These are phyloP conservation scores for Galerina marginata DNA, from an alignment of 768 basidiomycete genomes.

Conservation along the genomic window DNA sequence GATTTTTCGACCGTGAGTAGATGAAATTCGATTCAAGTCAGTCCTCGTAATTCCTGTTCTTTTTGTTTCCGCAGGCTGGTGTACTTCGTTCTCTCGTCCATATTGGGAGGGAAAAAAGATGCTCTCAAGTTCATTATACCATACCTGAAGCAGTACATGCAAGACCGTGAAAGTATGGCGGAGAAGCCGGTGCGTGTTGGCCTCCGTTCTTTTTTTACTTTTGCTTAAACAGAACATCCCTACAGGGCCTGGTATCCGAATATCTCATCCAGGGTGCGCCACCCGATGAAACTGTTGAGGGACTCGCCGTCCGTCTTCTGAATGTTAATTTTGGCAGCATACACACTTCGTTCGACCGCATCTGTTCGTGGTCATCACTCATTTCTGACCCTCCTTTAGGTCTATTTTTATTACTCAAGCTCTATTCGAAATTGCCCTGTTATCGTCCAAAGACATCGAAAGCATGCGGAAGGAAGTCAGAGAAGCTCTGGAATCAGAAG, in stretches of 20 bases:
- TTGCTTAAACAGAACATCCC: slow-evolving; percentile 1
- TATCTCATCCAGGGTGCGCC: slow-evolving; percentile 34
- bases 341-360: slow-evolving; percentile 39
- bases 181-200: slow-evolving; percentile 31
- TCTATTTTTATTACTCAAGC: slow-evolving; percentile 43
- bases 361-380: neutral
- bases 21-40: neutral
- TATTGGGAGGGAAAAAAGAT: slow-evolving; percentile 40
- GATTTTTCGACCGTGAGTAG: slow-evolving; percentile 35
- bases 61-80: slow-evolving; percentile 27
- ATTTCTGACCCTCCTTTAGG: slow-evolving; percentile 18
- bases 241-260: slow-evolving; percentile 32
- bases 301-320: slow-evolving; percentile 40
- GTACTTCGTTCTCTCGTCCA: slow-evolving; percentile 35
- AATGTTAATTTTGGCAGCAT: slow-evolving; percentile 47
- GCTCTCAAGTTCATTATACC: slow-evolving; percentile 35
- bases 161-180: slow-evolving; percentile 25
- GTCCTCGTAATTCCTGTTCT: neutral
- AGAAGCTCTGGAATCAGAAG: slow-evolving; percentile 38
- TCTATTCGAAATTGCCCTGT: slow-evolving; percentile 38
- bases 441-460: slow-evolving; percentile 33
- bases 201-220: neutral
- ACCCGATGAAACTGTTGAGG: slow-evolving; percentile 35
- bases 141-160: slow-evolving; percentile 31
- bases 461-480: slow-evolving; percentile 37